Conservation (phyloP, 176 grass and related monocot species). For the Musa itinerans region DNA sequence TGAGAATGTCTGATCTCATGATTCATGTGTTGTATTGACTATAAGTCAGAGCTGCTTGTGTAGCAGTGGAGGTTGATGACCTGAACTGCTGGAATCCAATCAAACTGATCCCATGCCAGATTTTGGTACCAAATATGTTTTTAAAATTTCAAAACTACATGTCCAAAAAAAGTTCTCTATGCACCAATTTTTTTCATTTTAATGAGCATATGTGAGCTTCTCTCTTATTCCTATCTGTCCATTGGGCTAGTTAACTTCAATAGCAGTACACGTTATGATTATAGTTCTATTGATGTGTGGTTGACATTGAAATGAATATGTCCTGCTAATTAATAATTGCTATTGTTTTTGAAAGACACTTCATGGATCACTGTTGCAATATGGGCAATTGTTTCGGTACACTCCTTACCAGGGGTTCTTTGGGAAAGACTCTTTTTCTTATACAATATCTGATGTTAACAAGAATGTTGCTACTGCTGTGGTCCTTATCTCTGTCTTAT, state of each 20-base stretch:
- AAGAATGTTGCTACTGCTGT: constrained; percentile 35
- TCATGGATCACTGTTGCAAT: constrained; percentile 50
- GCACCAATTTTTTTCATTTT: neutral
- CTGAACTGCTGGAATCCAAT: no score
- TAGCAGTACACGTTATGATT: neutral
- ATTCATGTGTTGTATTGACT: no score
- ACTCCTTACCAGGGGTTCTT: constrained; percentile 69
- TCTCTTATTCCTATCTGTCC: neutral
- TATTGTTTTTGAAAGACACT: constrained; percentile 35
- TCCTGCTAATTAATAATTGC: neutral
- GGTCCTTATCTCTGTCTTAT: constrained; percentile 58
- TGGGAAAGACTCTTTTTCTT: constrained; percentile 64
- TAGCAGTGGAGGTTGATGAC: no score
- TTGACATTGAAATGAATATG: neutral
- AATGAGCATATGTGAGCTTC: neutral
- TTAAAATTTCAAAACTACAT: no score
- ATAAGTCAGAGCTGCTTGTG: no score
- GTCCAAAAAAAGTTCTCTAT: no score
- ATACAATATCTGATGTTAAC: constrained; percentile 49
- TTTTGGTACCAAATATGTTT: no score
- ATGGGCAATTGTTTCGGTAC: constrained; percentile 42
- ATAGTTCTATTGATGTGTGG: neutral
- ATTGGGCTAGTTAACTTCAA: neutral
- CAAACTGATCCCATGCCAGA: no score
- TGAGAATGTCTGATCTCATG: no score